Conservation (phyloP, 345 rosid species). For the Excoecaria agallocha region DNA sequence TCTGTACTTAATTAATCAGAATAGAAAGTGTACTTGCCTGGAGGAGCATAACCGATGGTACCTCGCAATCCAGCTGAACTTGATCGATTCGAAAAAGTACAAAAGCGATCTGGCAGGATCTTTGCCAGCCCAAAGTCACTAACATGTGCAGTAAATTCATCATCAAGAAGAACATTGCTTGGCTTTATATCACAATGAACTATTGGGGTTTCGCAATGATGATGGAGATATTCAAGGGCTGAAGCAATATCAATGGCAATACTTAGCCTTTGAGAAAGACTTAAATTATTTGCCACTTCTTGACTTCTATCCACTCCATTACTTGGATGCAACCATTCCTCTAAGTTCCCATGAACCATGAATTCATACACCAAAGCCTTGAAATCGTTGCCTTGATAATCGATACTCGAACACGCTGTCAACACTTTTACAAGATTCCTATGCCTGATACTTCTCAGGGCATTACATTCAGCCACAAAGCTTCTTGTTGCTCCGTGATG, state of each 20-base stretch:
- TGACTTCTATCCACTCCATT: not conserved
- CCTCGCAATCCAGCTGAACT: not conserved
- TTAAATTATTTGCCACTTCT: not conserved
- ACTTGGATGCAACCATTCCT: not conserved
- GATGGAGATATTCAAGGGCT: not conserved
- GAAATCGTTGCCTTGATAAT: not conserved
- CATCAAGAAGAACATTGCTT: not conserved
- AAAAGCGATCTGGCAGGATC: not conserved
- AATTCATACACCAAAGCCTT: not conserved
- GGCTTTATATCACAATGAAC: slow-evolving; percentile 1
- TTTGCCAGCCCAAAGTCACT: slow-evolving; percentile 1
- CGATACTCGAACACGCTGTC: not conserved
- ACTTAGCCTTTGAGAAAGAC: not conserved
- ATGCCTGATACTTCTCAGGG: not conserved
- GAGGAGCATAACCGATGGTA: not conserved
- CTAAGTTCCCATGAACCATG: not conserved
- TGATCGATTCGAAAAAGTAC: not conserved
- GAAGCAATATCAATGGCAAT: slow-evolving; percentile 1
- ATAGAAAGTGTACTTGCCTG: not conserved
- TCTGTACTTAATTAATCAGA: not conserved
- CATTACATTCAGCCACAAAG: not conserved
- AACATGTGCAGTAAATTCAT: not conserved
- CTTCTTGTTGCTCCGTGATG: not conserved
- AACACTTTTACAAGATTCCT: slow-evolving; percentile 1
- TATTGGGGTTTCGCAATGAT: not conserved